A percentile compares a stretch with the other conserved stretches of the same genome.
phyloP scores from a whole-genome alignment of 1,284 basidiomycete species.

The Rhodotorula sp. region DNA sequence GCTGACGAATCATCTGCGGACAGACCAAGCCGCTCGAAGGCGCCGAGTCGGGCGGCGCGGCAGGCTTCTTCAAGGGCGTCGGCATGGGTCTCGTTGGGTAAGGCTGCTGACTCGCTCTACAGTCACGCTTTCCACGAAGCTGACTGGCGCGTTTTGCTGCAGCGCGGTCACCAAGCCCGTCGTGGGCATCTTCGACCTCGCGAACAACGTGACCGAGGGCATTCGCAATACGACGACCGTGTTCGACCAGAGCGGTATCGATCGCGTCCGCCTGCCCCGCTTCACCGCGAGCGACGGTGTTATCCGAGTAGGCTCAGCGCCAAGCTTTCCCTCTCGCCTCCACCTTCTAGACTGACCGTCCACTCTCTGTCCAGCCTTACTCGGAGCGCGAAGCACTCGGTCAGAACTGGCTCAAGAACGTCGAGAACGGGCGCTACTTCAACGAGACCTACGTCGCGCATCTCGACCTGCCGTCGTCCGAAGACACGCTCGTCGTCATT shows the following conservation, averaged over 20 bases:
- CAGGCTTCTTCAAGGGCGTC: conserved; percentile 97
- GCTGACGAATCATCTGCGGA: conserved; percentile 57
- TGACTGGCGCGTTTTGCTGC: conserved; percentile 14
- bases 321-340: not conserved
- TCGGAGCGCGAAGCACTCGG: conserved; percentile 86
- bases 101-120: conserved; percentile 42
- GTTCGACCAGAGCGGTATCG: conserved; percentile 88
- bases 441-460: conserved; percentile 89
- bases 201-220: conserved; percentile 93
- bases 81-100: conserved; percentile 95
- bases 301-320: conserved; percentile 62
- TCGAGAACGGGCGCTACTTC: conserved; percentile 82
- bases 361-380: conserved; percentile 64
- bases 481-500: conserved; percentile 76
- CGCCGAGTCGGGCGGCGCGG: conserved; percentile 88
- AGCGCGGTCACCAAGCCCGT: conserved; percentile 94
- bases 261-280: conserved; percentile 85
- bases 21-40: conserved; percentile 85
- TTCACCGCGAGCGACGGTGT: conserved; percentile 84
- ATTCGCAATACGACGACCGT: conserved; percentile 98
- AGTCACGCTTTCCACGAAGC: not conserved
- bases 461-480: conserved; percentile 54
- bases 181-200: conserved; percentile 93
- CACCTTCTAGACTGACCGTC: too few species aligned
- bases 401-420: conserved; percentile 92